A percentile compares a stretch with the other conserved stretches of the same genome.
These are phyloP conservation scores for Aureobasidium sp. DNA, from an alignment of 2,329 filamentous ascomycete genomes.

Conservation along the genomic window DNA sequence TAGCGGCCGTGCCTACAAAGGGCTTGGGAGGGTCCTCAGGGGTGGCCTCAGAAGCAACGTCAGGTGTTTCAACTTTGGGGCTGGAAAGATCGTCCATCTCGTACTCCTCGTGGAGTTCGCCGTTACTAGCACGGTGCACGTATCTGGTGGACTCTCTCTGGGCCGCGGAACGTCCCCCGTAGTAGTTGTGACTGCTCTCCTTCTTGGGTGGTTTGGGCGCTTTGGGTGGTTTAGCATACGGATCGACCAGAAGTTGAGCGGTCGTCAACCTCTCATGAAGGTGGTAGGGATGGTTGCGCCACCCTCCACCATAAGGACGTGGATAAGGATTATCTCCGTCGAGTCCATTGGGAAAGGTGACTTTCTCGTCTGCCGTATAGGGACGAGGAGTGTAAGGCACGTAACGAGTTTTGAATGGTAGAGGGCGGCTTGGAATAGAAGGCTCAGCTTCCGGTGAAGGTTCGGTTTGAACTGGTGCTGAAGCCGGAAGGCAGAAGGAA, in stretches of 20 bases:
- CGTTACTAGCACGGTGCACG: background rate
- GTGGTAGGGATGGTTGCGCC: background rate
- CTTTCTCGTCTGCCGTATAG: background rate
- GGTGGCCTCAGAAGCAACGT: background rate
- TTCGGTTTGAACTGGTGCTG: background rate
- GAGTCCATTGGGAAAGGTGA: background rate
- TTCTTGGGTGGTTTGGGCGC: background rate
- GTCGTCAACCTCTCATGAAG: background rate
- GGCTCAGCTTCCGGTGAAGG: background rate
- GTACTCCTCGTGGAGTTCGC: background rate
- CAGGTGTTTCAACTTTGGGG: background rate
- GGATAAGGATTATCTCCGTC: background rate
- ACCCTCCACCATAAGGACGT: background rate
- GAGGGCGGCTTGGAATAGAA: background rate
- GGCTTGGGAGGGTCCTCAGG: background rate
- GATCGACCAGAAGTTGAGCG: background rate
- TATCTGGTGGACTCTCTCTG: conserved; percentile 5
- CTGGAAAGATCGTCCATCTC: background rate
- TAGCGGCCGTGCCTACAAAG: background rate
- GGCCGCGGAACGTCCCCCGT: background rate
- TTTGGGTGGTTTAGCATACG: background rate
- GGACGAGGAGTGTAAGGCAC: background rate
- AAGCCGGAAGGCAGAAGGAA: background rate
- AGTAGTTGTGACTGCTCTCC: background rate
- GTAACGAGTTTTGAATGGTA: background rate